phyloP scores from a whole-genome alignment of 2,329 filamentous ascomycete species.

The Monosporascus sp. region DNA sequence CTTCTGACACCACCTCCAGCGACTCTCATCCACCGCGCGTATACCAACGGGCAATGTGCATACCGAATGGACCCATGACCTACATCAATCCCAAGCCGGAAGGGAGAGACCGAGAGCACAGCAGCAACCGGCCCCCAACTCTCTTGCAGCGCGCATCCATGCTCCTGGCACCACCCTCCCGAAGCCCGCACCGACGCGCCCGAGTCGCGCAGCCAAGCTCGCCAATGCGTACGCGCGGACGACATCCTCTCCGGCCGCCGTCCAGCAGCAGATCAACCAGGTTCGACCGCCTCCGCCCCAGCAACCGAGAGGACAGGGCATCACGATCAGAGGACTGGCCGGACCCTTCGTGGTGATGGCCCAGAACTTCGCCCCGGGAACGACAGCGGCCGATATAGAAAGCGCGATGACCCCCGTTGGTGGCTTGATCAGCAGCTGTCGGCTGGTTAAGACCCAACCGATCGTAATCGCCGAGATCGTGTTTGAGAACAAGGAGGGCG shows the following conservation, averaged over 20 bases:
- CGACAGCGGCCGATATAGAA: slow-evolving; percentile 77
- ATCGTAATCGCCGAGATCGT: slow-evolving; percentile 74
- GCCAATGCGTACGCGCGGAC: slow-evolving; percentile 40
- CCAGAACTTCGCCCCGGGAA: slow-evolving; percentile 78
- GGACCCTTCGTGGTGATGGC: slow-evolving; percentile 69
- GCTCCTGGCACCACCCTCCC: slow-evolving; percentile 30
- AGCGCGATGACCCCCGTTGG: slow-evolving; percentile 74
- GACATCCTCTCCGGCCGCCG: slow-evolving; percentile 29
- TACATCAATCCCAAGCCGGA: slow-evolving; percentile 47
- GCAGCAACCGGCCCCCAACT: slow-evolving; percentile 27
- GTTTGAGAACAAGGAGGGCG: slow-evolving; percentile 67
- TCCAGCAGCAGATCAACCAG: slow-evolving; percentile 31
- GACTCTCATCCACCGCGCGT: slow-evolving; percentile 24
- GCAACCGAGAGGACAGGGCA: slow-evolving; percentile 35
- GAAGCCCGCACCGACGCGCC: slow-evolving; percentile 19
- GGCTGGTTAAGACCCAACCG: slow-evolving; percentile 60
- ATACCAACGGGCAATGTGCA: slow-evolving; percentile 52
- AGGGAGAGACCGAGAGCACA: slow-evolving; percentile 35
- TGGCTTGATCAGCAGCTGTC: slow-evolving; percentile 62
- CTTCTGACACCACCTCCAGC: slow-evolving; percentile 25
- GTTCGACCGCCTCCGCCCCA: slow-evolving; percentile 15
- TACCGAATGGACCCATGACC: slow-evolving; percentile 67
- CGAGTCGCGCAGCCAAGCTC: slow-evolving; percentile 34
- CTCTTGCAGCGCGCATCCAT: slow-evolving; percentile 44
- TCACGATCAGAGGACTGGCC: slow-evolving; percentile 69